Conservation (phyloP, 495 filamentous ascomycete species). For the Hypomontagnella submonticulosa region DNA sequence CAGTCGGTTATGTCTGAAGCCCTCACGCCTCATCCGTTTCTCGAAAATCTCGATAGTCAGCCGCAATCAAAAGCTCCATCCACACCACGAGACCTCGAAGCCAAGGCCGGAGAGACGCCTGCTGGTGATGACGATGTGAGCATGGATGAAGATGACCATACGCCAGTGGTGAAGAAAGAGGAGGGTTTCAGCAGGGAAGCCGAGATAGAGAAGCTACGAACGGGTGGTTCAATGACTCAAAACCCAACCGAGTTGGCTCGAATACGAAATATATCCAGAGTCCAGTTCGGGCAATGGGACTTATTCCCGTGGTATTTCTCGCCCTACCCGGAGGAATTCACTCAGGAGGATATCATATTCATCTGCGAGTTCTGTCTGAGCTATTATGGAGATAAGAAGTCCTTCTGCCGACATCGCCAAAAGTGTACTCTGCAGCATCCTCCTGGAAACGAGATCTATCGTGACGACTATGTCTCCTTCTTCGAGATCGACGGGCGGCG, state of each 20-base stretch:
- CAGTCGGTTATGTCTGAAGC: conserved; percentile 59
- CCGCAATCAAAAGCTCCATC: conserved; percentile 52
- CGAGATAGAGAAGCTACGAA: conserved; percentile 94
- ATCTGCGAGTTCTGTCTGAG: conserved; percentile 97
- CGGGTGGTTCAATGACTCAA: conserved; percentile 96
- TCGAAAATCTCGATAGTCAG: conserved; percentile 42
- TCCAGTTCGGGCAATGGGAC: conserved; percentile 93
- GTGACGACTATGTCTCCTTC: conserved; percentile 92
- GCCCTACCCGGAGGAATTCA: conserved; percentile 89
- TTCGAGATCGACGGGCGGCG: conserved; percentile 96
- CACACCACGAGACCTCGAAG: conserved; percentile 51
- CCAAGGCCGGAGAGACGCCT: conserved; percentile 53
- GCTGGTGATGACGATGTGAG: conserved; percentile 64
- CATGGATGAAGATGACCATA: conserved; percentile 56
- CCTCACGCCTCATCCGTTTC: conserved; percentile 60
- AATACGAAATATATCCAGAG: conserved; percentile 88
- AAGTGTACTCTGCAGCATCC: conserved; percentile 95
- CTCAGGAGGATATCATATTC: conserved; percentile 86
- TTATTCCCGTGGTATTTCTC: conserved; percentile 99
- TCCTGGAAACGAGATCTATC: conserved; percentile 97
- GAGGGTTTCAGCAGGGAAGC: conserved; percentile 80
- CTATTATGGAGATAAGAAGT: conserved; percentile 83
- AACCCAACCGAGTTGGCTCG: conserved; percentile 97
- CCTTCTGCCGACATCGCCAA: conserved; percentile 82
- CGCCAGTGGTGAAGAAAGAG: conserved; percentile 56